Percentiles rank a stretch among this genome's conserved stretches.
These are phyloP conservation scores for Populus hybrid DNA, from an alignment of 441 rosid species.

Conservation along the genomic window DNA sequence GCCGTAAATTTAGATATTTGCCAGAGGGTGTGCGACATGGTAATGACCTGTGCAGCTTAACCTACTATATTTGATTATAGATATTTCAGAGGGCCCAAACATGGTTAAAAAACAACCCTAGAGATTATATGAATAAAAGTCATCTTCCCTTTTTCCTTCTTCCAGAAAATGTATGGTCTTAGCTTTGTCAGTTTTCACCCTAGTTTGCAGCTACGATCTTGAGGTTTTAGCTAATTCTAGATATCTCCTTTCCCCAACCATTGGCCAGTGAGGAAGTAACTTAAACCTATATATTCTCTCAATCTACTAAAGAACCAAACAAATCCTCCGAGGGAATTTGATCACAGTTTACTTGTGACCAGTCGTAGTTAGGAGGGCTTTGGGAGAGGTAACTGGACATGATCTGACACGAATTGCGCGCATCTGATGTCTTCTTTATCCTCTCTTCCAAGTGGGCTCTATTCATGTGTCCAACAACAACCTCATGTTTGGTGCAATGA, in stretches of 20 bases:
- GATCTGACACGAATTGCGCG: conserved; percentile 29
- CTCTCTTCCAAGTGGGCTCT: conserved; percentile 13
- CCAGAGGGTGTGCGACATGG: no score
- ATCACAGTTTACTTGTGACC: background rate
- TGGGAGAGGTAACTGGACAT: background rate
- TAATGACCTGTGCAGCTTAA: no score
- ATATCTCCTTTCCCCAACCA: background rate
- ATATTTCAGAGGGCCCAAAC: no score
- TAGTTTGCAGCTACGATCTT: background rate
- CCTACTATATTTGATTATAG: no score
- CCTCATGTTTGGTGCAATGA: conserved; percentile 47
- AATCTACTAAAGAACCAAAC: background rate
- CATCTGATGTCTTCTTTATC: conserved; percentile 11
- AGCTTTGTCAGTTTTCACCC: no score
- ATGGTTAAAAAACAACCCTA: no score
- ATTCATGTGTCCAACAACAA: conserved; percentile 38
- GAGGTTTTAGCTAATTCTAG: background rate
- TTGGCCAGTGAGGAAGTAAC: no score
- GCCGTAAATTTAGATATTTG: no score
- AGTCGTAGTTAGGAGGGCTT: background rate
- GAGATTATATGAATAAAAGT: no score
- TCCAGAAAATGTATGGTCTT: no score
- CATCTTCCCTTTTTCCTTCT: no score
- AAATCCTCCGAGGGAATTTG: background rate
- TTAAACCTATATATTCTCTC: background rate